Evolutionary conservation across 805 yeast species (phyloP).

Genomic region (Saturnispora quitensis): DNA sequence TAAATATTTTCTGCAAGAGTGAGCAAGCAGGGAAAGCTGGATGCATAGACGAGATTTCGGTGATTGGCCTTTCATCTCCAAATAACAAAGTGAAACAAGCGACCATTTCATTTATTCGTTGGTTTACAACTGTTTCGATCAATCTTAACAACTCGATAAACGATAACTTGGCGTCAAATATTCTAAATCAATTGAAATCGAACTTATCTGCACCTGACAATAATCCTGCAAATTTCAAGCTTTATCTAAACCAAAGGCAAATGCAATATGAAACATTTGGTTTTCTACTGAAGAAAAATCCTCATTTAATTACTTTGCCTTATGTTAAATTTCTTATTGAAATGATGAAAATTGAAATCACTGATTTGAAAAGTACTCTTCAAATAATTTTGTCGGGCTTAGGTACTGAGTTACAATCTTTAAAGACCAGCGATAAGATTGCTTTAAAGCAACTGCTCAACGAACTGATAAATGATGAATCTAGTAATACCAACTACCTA

Average conservation of each 20-base stretch:
- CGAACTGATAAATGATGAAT: constrained; percentile 11
- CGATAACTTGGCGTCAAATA: constrained; percentile 31
- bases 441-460: constrained; percentile 33
- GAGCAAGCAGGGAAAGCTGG: constrained; percentile 36
- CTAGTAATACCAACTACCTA: constrained; percentile 20
- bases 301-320: constrained; percentile 37
- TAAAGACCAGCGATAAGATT: constrained; percentile 32
- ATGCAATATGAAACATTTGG: constrained; percentile 76
- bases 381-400: constrained; percentile 63
- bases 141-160: constrained; percentile 11
- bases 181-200: constrained; percentile 45
- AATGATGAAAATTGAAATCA: constrained; percentile 53
- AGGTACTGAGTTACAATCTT: constrained; percentile 36
- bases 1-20: constrained; percentile 43
- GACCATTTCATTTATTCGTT: constrained; percentile 55
- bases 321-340: constrained; percentile 61
- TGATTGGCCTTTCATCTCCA: constrained; percentile 52
- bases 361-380: constrained; percentile 56
- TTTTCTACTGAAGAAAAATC: constrained; percentile 41
- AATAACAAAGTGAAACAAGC: constrained; percentile 43
- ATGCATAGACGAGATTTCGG: constrained; percentile 39
- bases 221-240: constrained; percentile 14
- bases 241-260: constrained; percentile 39
- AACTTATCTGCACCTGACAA: constrained; percentile 36
- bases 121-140: constrained; percentile 34